Conservation (phyloP, 176 grass and related monocot genomes). For the Neostapfia colusana region DNA sequence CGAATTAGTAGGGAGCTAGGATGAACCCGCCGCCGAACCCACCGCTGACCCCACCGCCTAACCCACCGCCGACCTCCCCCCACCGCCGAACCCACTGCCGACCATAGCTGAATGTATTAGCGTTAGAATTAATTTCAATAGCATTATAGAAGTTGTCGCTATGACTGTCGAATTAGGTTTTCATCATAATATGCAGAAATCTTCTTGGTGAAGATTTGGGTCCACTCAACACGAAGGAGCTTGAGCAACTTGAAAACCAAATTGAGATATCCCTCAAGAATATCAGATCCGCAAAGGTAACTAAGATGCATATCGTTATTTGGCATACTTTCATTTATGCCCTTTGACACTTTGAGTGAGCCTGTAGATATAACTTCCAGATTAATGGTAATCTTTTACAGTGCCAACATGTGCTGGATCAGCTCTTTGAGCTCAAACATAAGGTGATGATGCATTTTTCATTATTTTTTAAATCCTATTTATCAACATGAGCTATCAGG, state of each 20-base stretch:
- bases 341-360: background rate
- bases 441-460: constrained; percentile 49
- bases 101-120: background rate
- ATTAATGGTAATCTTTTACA: constrained; percentile 38
- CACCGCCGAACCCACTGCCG: too few species aligned
- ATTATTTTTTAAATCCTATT: background rate
- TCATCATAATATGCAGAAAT: constrained; percentile 48
- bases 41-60: too few species aligned
- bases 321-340: constrained; percentile 7
- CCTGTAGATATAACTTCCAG: background rate
- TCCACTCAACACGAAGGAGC: constrained; percentile 63
- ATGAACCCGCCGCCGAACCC: too few species aligned
- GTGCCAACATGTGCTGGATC: constrained; percentile 69
- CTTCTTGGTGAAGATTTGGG: constrained; percentile 89
- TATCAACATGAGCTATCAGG: background rate
- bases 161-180: constrained; percentile 2
- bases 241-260: constrained; percentile 82
- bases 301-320: background rate
- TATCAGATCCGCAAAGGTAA: constrained; percentile 75
- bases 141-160: background rate
- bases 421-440: constrained; percentile 74
- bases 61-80: too few species aligned
- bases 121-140: background rate
- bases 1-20: too few species aligned
- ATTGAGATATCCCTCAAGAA: constrained; percentile 74